phyloP scores from a whole-genome alignment of 495 filamentous ascomycete genomes.

The Tetracladium setigerum region DNA sequence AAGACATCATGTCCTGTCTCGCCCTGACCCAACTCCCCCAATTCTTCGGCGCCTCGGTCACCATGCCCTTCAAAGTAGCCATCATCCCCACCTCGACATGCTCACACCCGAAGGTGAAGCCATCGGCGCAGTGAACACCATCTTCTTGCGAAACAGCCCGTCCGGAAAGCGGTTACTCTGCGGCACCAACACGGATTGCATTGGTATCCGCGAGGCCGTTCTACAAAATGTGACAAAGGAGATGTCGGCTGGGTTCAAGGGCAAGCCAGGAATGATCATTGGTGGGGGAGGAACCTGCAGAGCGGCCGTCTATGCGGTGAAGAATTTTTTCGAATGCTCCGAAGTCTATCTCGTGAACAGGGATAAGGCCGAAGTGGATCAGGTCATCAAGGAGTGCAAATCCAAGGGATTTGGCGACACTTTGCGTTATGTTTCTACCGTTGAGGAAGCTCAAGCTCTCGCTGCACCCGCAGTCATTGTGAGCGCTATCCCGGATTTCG shows the following conservation, averaged over 20 bases:
- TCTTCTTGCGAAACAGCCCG: constrained; percentile 47
- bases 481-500: constrained; percentile 62
- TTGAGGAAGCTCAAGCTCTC: constrained; percentile 45
- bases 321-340: constrained; percentile 55
- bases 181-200: constrained; percentile 71
- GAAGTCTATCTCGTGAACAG: constrained; percentile 67
- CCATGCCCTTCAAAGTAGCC: constrained; percentile 68
- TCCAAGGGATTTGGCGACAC: constrained; percentile 40
- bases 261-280: constrained; percentile 18
- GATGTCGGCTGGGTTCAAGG: constrained; percentile 26
- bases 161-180: constrained; percentile 39
- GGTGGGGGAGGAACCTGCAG: constrained; percentile 65
- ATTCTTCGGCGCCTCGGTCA: constrained; percentile 59
- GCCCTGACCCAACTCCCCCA: constrained; percentile 40
- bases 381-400: constrained; percentile 50
- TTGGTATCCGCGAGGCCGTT: constrained; percentile 64
- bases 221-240: constrained; percentile 46
- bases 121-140: constrained; percentile 67
- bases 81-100: constrained; percentile 63
- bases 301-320: constrained; percentile 61
- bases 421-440: constrained; percentile 47
- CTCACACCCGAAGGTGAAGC: constrained; percentile 58
- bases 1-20: constrained; percentile 44
- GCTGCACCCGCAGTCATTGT: constrained; percentile 55
- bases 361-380: constrained; percentile 51